Evolutionary conservation across 805 yeast species (phyloP), one percentile per base, ranked within the genome.

Genomic region (Schwanniomyces sp.): DNA sequence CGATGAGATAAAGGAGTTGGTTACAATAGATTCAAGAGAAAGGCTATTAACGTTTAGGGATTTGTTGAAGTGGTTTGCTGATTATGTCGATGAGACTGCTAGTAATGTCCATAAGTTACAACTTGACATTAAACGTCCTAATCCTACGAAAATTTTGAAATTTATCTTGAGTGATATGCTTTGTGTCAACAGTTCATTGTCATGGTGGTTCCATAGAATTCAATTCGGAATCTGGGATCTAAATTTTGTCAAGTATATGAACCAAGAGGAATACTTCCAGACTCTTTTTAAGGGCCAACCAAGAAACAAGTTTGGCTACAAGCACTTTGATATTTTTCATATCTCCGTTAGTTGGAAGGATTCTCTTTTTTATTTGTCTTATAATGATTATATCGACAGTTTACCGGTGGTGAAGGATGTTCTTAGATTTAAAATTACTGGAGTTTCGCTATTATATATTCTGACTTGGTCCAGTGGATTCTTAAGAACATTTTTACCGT

Each of bases 151-250:
- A 40, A 43, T 73, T 0, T 46, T 67, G 43, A 63, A 62, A 48
- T 55, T 53, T 40, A 48, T 72, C 6, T 49, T 73, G 24, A 43
- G 59, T 34, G 74, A 69, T 40, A 49, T 71, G 41, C 43, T 67
- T 14, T 47, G 52, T 3, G 67, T 64, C 10, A 53, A 61, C 14
- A 45, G 53, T 26, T 71, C 72, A 43, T 53, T 72, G 12, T 40
- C 54, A 16, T 73, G 68, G 66, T 73, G 77, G 78, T 62, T 57
- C 27, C 62, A 64, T 24, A 62, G 66, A 21, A 52, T 73, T 26
- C 72, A 68, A 49, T 59, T 71, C 45, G 78, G 77, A 4, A 53
- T 72, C 18, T 73, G 78, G 78, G 67, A 68, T 49, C 56, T 73
- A 46, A 59, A 64, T 30, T 63, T 69, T 44, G 50, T 71, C 40